Percentiles rank a stretch among this genome's conserved stretches.
Evolutionary conservation across 1,284 basidiomycete species (phyloP).

Genomic region (Microbotryomycetes sp.): DNA sequence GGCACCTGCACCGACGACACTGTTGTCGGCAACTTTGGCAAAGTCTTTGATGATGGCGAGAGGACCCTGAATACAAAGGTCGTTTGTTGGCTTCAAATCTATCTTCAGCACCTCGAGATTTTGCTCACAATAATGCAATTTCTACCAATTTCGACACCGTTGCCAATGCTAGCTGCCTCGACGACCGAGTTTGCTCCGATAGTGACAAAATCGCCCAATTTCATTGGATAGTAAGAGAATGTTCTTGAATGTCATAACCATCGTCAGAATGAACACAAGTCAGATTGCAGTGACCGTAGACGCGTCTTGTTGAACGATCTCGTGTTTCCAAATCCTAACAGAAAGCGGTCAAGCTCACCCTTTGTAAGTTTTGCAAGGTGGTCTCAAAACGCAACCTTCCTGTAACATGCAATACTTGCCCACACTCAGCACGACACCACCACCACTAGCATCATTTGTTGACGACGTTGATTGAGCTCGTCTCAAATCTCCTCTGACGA

Average conservation of each 20-base stretch:
- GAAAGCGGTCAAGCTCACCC: conserved; percentile 45
- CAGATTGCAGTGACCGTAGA: background rate
- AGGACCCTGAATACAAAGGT: conserved; percentile 62
- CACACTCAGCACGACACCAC: conserved; percentile 84
- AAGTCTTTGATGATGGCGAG: conserved; percentile 97
- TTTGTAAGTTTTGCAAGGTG: conserved; percentile 79
- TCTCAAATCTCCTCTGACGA: conserved; percentile 78
- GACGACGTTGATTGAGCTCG: conserved; percentile 38
- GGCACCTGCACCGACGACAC: conserved; percentile 83
- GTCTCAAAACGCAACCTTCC: conserved; percentile 75
- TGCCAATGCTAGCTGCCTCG: conserved; percentile 91
- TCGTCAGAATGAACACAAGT: conserved; percentile 9
- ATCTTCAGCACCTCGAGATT: background rate
- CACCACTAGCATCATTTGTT: conserved; percentile 69
- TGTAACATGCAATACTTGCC: conserved; percentile 89
- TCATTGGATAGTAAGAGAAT: conserved; percentile 98
- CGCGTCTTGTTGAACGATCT: too few relatives aligned
- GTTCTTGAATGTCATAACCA: too few relatives aligned
- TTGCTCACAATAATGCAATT: conserved; percentile 80
- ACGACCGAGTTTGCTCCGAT: conserved; percentile 81
- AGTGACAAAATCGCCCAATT: conserved; percentile 89
- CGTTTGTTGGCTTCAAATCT: background rate
- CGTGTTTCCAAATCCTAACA: background rate
- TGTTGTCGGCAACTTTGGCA: conserved; percentile 76
- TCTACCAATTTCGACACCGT: conserved; percentile 88